Conservation (phyloP, 2,329 filamentous ascomycete species). For the Claviceps citrina region DNA sequence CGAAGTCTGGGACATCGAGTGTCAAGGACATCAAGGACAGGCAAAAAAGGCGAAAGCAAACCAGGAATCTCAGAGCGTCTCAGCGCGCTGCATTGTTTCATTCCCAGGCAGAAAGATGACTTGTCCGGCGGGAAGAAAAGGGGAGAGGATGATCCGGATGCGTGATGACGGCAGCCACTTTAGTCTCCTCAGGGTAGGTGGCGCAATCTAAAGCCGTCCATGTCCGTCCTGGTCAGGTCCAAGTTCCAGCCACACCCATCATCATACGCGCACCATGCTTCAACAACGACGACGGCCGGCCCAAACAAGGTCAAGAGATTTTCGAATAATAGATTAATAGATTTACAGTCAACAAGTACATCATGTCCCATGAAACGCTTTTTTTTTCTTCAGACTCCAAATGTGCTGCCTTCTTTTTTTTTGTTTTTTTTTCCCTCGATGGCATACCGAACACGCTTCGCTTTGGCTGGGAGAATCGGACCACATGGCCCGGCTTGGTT, state of each 20-base stretch:
- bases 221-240: too few relatives aligned
- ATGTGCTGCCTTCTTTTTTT: background rate
- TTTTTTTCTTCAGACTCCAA: slow-evolving; percentile 3
- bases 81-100: slow-evolving; percentile 1
- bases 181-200: too few relatives aligned
- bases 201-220: too few relatives aligned
- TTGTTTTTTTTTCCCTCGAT: background rate
- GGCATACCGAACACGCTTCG: slow-evolving; percentile 1
- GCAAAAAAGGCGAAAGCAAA: background rate
- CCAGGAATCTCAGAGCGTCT: background rate
- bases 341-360: slow-evolving; percentile 6
- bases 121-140: too few relatives aligned
- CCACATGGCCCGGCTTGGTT: background rate
- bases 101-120: background rate
- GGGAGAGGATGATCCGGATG: too few relatives aligned
- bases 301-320: too few relatives aligned
- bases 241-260: too few relatives aligned
- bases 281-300: too few relatives aligned
- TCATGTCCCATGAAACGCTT: slow-evolving; percentile 4
- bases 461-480: background rate
- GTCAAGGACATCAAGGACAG: slow-evolving; percentile 1
- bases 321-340: too few relatives aligned
- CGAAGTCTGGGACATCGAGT: background rate
- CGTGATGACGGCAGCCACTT: too few relatives aligned
- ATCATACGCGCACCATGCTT: too few relatives aligned